These are phyloP conservation scores for Huntiella moniliformis DNA, from an alignment of 2,329 filamentous ascomycete species.

Conservation along the genomic window DNA sequence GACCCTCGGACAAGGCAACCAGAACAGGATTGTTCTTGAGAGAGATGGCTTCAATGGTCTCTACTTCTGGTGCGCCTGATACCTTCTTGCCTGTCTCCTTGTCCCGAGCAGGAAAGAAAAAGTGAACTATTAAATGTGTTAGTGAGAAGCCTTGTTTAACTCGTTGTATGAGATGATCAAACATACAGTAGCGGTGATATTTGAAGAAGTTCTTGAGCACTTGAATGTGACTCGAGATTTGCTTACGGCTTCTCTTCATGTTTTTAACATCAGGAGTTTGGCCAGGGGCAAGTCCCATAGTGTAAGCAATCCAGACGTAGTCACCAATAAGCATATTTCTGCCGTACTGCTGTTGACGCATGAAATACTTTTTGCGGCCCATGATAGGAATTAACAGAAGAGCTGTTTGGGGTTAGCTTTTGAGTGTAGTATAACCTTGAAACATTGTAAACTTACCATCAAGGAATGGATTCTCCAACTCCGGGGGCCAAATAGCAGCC, in stretches of 20 bases:
- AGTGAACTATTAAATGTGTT: slow-evolving; percentile 27
- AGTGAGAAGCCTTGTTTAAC: too few species aligned
- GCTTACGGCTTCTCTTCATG: slow-evolving; percentile 33
- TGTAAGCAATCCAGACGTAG: slow-evolving; percentile 41
- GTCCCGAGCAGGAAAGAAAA: slow-evolving; percentile 37
- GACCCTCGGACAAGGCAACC: slow-evolving; percentile 37
- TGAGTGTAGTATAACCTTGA: too few species aligned
- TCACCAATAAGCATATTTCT: slow-evolving; percentile 53
- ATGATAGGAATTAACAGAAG: slow-evolving; percentile 47
- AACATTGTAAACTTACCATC: slow-evolving; percentile 32
- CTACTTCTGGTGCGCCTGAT: slow-evolving; percentile 13
- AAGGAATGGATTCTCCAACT: slow-evolving; percentile 47
- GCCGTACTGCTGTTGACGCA: slow-evolving; percentile 43
- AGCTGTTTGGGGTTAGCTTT: slow-evolving; percentile 22
- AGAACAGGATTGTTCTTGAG: slow-evolving; percentile 49
- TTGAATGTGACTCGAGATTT: slow-evolving; percentile 53
- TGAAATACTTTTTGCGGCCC: slow-evolving; percentile 47
- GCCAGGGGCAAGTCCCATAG: slow-evolving; percentile 26
- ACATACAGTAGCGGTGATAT: slow-evolving; percentile 44
- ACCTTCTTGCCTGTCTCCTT: slow-evolving; percentile 31
- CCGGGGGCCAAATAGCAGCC: slow-evolving; percentile 36
- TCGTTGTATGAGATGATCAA: background rate
- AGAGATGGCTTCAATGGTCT: slow-evolving; percentile 26
- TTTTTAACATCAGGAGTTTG: slow-evolving; percentile 25
- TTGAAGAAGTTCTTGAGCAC: slow-evolving; percentile 49